phyloP scores from a whole-genome alignment of 148 eudicot species.

The Polygonum maritimum region DNA sequence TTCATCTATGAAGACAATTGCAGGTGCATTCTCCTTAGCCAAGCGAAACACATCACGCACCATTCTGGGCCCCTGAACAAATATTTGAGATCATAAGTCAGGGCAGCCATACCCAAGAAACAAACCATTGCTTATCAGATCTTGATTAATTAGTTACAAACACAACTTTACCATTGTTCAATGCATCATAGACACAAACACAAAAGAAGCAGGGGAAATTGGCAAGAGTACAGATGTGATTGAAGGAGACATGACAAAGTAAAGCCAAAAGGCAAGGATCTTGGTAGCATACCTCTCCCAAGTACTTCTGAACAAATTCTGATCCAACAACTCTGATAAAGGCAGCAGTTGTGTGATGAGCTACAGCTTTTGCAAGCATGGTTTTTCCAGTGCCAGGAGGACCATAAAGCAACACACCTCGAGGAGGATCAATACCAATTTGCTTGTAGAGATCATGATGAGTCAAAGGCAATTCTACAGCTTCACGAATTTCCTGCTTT shows the following conservation, averaged over 20 bases:
- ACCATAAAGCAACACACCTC: constrained; percentile 19
- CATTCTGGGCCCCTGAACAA: constrained; percentile 76
- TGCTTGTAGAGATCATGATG: constrained; percentile 21
- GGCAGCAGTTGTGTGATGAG: constrained; percentile 86
- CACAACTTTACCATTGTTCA: not conserved
- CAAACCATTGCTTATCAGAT: not conserved
- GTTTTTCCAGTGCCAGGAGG: constrained; percentile 16
- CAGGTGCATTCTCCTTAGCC: constrained; percentile 23
- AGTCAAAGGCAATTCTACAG: constrained; percentile 3
- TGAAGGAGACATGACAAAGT: too few species aligned
- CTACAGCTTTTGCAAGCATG: constrained; percentile 75
- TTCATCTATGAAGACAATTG: constrained; percentile 88
- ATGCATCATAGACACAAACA: not conserved
- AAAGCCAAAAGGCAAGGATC: too few species aligned
- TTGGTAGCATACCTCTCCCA: constrained; percentile 58
- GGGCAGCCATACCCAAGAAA: not conserved
- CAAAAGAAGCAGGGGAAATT: too few species aligned
- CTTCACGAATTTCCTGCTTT: constrained; percentile 84
- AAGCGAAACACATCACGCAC: constrained; percentile 97
- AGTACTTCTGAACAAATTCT: constrained; percentile 86
- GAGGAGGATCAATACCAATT: constrained; percentile 22
- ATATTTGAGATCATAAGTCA: not conserved
- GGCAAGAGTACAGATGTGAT: too few species aligned
- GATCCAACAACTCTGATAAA: constrained; percentile 22
- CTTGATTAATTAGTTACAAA: not conserved